Evolutionary conservation across 768 basidiomycete genomes (phyloP).

Genomic region (Lactifluus pinguis): DNA sequence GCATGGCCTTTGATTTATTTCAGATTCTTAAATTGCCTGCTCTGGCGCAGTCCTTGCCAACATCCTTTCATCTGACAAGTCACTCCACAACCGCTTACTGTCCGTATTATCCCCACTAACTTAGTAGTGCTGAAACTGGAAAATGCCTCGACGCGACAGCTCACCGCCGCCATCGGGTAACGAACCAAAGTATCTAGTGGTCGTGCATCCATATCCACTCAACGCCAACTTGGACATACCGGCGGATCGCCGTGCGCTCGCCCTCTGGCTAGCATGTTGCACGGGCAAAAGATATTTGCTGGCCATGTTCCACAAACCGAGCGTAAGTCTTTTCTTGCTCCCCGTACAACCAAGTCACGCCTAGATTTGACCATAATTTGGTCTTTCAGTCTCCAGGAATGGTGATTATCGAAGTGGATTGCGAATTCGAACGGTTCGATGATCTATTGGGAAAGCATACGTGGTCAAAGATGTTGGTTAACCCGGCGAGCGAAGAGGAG

Average conservation of each 20-base stretch:
- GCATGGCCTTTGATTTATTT: no score
- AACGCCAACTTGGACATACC: conserved; percentile 34
- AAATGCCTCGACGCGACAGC: conserved; percentile 32
- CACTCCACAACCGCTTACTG: neutral
- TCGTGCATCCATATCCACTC: conserved; percentile 36
- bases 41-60: neutral
- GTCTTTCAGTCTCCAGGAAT: conserved; percentile 30
- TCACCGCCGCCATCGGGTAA: conserved; percentile 34
- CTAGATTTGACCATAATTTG: neutral
- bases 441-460: conserved; percentile 35
- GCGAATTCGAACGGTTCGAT: conserved; percentile 26
- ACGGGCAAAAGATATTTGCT: conserved; percentile 28
- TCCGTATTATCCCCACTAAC: no score
- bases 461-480: conserved; percentile 34
- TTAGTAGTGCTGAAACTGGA: no score
- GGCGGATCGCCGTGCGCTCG: conserved; percentile 31
- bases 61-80: neutral
- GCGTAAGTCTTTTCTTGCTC: conserved; percentile 25
- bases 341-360: neutral
- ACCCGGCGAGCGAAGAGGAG: conserved; percentile 26
- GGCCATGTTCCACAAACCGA: conserved; percentile 38
- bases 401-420: conserved; percentile 36
- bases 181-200: conserved; percentile 35
- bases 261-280: conserved; percentile 37
- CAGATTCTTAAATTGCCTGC: no score